Evolutionary conservation across 2,329 filamentous ascomycete species (phyloP).

Genomic region (Microdochium paspali): DNA sequence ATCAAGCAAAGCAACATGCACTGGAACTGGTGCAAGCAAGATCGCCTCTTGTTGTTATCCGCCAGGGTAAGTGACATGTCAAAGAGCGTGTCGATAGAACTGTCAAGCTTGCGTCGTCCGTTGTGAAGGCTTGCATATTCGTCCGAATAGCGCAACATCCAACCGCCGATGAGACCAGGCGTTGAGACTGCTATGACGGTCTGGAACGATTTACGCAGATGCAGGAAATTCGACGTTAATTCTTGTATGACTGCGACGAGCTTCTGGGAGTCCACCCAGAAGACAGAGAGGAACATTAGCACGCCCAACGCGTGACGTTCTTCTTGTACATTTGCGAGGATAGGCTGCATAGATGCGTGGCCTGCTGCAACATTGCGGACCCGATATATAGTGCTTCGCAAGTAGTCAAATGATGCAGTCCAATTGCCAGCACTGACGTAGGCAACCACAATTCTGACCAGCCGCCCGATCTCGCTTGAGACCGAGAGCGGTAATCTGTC

Average conservation of each 20-base stretch:
- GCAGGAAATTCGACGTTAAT: conserved; percentile 56
- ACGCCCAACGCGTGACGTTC: conserved; percentile 43
- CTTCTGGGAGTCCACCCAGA: conserved; percentile 56
- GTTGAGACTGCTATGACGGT: conserved; percentile 52
- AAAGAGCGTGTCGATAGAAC: conserved; percentile 56
- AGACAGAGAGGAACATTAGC: conserved; percentile 50
- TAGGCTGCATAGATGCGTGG: conserved; percentile 27
- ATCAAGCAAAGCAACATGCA: conserved; percentile 52
- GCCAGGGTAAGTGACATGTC: conserved; percentile 57
- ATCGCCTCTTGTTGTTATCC: conserved; percentile 46
- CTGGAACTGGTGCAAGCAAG: conserved; percentile 52
- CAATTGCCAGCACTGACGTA: conserved; percentile 58
- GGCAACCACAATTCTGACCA: conserved; percentile 48
- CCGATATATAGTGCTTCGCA: conserved; percentile 41
- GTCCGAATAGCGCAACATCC: conserved; percentile 55
- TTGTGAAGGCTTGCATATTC: conserved; percentile 58
- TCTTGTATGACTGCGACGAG: conserved; percentile 55
- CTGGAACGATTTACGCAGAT: conserved; percentile 55
- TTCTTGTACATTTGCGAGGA: conserved; percentile 30
- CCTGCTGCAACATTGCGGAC: conserved; percentile 33
- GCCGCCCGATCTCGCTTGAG: conserved; percentile 38
- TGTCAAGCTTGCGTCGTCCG: conserved; percentile 52
- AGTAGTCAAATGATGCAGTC: conserved; percentile 48
- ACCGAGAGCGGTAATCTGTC: conserved; percentile 22
- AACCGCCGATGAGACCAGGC: conserved; percentile 54